Evolutionary conservation across 345 rosid species (phyloP).

Genomic region (Arabidopsis arenosa): DNA sequence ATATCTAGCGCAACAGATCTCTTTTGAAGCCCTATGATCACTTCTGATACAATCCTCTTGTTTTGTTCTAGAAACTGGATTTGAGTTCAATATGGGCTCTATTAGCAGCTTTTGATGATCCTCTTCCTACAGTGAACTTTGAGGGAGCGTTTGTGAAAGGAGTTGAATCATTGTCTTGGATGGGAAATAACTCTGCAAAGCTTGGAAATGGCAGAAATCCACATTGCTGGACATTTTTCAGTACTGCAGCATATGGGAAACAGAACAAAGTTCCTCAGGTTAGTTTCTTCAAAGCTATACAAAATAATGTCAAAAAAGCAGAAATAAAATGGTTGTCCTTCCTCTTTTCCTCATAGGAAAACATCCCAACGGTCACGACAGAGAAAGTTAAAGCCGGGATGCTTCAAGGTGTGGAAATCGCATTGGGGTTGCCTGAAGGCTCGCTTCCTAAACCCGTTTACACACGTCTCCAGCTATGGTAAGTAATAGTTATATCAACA

Average conservation of each 20-base stretch:
- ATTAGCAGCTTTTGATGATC: conserved; percentile 89
- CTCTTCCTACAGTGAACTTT: conserved; percentile 66
- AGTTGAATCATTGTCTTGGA: conserved; percentile 84
- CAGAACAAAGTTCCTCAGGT: conserved; percentile 93
- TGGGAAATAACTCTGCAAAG: conserved; percentile 85
- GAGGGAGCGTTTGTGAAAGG: conserved; percentile 96
- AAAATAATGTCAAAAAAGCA: neutral
- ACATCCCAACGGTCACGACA: conserved; percentile 71
- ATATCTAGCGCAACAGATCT: neutral
- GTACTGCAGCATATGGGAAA: conserved; percentile 81
- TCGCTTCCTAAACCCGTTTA: conserved; percentile 70
- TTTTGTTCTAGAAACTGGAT: conserved; percentile 59
- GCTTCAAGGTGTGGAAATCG: conserved; percentile 79
- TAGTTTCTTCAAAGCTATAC: conserved; percentile 31
- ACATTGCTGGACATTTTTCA: conserved; percentile 86
- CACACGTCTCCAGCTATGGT: conserved; percentile 77
- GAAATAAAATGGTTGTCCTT: neutral
- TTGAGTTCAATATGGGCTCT: conserved; percentile 92
- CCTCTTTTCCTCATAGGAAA: conserved; percentile 57
- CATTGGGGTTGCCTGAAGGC: conserved; percentile 68
- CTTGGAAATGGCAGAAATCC: conserved; percentile 50
- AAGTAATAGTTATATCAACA: conserved; percentile 19
- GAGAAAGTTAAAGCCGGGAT: conserved; percentile 75
- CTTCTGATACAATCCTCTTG: conserved; percentile 19
- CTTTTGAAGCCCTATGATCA: neutral